Percentiles rank a stretch among this genome's conserved stretches.
These are phyloP conservation scores for Margaritispora aquatica DNA, from an alignment of 495 filamentous ascomycete species.

Conservation along the genomic window DNA sequence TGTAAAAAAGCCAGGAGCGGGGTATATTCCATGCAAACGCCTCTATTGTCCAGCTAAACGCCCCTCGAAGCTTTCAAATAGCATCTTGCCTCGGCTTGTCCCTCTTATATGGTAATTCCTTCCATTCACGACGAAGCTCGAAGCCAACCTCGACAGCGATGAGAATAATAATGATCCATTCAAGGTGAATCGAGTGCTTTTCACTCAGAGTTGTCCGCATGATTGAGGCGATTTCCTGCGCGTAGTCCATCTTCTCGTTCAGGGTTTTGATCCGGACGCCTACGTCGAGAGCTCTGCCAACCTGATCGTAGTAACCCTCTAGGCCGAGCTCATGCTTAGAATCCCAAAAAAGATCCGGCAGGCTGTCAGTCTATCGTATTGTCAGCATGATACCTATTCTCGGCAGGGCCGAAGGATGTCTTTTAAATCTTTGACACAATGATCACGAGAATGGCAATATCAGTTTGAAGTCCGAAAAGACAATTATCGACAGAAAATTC, in stretches of 20 bases:
- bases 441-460: too few relatives aligned
- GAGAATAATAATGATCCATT: constrained; percentile 94
- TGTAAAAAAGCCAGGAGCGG: constrained; percentile 6
- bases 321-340: constrained; percentile 72
- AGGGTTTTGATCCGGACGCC: constrained; percentile 86
- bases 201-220: constrained; percentile 85
- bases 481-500: too few relatives aligned
- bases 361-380: constrained; percentile 91
- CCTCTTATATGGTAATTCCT: constrained; percentile 33
- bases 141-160: constrained; percentile 80
- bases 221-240: constrained; percentile 88
- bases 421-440: too few relatives aligned
- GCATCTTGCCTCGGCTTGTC: constrained; percentile 3
- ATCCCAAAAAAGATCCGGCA: constrained; percentile 98
- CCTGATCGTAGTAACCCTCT: constrained; percentile 91
- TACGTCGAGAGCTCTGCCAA: constrained; percentile 84
- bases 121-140: constrained; percentile 43
- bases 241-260: constrained; percentile 98
- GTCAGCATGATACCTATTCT: too few relatives aligned
- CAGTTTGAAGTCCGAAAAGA: too few relatives aligned
- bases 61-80: not conserved
- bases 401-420: too few relatives aligned
- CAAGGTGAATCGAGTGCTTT: constrained; percentile 77
- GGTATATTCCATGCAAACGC: constrained; percentile 8
- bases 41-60: not conserved